Base-by-base conservation (phyloP, 1,139 yeast species). In the Scheffersomyces cryptocercus region DNA sequence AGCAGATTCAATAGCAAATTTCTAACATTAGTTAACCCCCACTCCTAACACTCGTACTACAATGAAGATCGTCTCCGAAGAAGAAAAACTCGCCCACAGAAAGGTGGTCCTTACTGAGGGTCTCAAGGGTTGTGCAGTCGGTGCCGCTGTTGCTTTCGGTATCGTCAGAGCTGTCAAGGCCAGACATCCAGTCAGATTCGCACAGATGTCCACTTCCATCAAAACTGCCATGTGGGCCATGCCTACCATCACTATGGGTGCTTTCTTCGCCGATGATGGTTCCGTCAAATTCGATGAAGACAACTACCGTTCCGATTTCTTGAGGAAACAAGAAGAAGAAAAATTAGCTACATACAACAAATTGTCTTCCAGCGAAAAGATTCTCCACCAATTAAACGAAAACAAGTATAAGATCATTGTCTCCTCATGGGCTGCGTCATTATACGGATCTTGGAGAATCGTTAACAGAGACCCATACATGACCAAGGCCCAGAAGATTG, bases 381-480 rank as follows among this genome's bases (percentile, higher is more conserved):
- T 73, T 2, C 59, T 79, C 45, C 75, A 77, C 34, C 55, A 70
- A 29, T 66, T 80, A 39, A 68, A 71, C 39, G 79, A 75, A 41
- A 72, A 88, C 72, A 88, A 87, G 66, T 90, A 88, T 70, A 83
- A 83, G 61, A 73, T 87, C 55, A 84, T 91, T 52, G 79, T 86
- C 29, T 82, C 82, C 41, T 78, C 90, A 2, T 90, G 97, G 97
- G 96, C 89, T 15, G 89, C 83, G 24, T 84, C 95, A 5, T 68
- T 90, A 73, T 89, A 78, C 53, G 96, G 95, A 1, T 85, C 96
- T 2, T 88, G 95, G 89, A 80, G 73, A 45, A 58, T 73, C 40
- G 89, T 88, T 41, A 85, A 88, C 70, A 79, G 77, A 55, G 96
- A 89, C 65, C 85, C 82, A 54, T 75, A 82, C 64, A 77, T 89